These are phyloP conservation scores for Erucastrum elatum DNA, from an alignment of 345 rosid genomes.

Conservation along the genomic window DNA sequence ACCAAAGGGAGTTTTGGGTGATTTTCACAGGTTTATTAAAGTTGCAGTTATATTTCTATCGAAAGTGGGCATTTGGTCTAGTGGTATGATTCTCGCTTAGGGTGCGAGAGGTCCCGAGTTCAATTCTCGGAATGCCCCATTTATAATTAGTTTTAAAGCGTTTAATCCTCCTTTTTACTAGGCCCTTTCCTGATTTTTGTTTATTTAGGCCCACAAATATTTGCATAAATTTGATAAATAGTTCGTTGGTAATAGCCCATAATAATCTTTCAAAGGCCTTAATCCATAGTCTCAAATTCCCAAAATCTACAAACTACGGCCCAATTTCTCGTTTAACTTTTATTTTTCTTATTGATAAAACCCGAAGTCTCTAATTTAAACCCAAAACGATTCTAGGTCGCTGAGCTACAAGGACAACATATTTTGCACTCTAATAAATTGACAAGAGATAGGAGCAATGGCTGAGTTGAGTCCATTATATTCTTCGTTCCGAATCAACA, in stretches of 20 bases:
- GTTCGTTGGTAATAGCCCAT: neutral
- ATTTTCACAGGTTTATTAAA: neutral
- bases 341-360: neutral
- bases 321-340: neutral
- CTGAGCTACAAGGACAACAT: neutral
- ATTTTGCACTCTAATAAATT: neutral
- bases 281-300: neutral
- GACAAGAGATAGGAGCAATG: neutral
- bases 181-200: neutral
- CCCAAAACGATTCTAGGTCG: neutral
- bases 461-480: neutral
- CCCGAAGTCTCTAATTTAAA: neutral
- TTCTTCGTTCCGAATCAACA: neutral
- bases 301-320: neutral
- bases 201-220: conserved; percentile 20
- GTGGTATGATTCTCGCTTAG: conserved; percentile 93
- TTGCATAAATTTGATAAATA: neutral
- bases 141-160: neutral
- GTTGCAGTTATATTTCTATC: rapidly evolving
- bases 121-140: conserved; percentile 74
- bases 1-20: neutral
- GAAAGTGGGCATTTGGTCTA: conserved; percentile 73
- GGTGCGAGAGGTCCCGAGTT: conserved; percentile 87
- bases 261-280: neutral
- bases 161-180: neutral